These are phyloP conservation scores for Oxytropis ochrocephala DNA, from an alignment of 306 rosid species.

Conservation along the genomic window DNA sequence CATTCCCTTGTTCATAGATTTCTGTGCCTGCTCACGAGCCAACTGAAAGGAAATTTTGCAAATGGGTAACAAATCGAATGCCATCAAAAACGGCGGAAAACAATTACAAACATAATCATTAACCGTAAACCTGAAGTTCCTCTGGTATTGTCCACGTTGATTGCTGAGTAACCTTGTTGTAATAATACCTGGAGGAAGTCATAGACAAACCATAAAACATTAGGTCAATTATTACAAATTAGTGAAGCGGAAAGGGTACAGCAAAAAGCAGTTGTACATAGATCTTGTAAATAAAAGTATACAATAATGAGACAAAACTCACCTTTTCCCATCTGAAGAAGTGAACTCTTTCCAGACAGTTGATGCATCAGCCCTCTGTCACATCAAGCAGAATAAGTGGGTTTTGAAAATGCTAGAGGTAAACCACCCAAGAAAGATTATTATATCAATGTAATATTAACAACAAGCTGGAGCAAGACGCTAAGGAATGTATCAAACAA, in stretches of 20 bases:
- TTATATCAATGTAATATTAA: background rate
- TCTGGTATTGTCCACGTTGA: constrained; percentile 99
- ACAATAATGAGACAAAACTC: constrained; percentile 22
- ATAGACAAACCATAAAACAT: constrained; percentile 12
- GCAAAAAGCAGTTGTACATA: background rate
- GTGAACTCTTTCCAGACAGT: constrained; percentile 99
- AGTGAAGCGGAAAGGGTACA: constrained; percentile 3
- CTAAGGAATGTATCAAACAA: constrained; percentile 8
- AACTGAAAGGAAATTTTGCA: constrained; percentile 45
- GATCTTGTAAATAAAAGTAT: background rate
- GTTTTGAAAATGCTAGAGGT: constrained; percentile 20
- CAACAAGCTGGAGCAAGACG: constrained; percentile 2
- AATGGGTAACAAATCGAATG: constrained; percentile 11
- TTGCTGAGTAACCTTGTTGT: constrained; percentile 87
- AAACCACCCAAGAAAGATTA: constrained; percentile 18
- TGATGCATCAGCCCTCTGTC: constrained; percentile 98
- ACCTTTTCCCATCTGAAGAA: constrained; percentile 94
- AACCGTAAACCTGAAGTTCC: constrained; percentile 69
- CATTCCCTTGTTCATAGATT: constrained; percentile 47
- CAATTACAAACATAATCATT: constrained; percentile 13
- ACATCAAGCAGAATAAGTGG: constrained; percentile 44
- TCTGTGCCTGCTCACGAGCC: constrained; percentile 93
- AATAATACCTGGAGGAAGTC: constrained; percentile 70
- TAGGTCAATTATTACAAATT: background rate
- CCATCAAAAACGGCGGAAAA: background rate